phyloP scores from a whole-genome alignment of 2,329 filamentous ascomycete genomes.

The Zymoseptoria ardabiliae region DNA sequence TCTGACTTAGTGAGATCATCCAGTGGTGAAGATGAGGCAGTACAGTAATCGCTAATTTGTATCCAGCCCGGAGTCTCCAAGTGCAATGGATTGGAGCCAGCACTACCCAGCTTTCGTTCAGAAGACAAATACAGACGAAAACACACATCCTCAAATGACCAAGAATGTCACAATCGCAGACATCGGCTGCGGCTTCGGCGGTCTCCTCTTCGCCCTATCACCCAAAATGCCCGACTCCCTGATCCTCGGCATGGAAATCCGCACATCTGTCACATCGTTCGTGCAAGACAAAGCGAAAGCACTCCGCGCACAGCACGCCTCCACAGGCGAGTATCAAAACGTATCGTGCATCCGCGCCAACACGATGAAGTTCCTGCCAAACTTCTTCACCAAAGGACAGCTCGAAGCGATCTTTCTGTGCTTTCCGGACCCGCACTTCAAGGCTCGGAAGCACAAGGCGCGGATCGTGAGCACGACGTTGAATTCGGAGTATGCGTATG shows the following conservation, averaged over 20 bases:
- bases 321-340: conserved; percentile 62
- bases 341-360: conserved; percentile 84
- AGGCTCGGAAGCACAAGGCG: conserved; percentile 93
- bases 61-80: conserved; percentile 69
- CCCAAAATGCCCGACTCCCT: conserved; percentile 74
- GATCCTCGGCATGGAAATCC: conserved; percentile 87
- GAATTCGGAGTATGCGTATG: conserved; percentile 89
- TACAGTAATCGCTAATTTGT: no score
- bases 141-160: conserved; percentile 32
- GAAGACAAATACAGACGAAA: conserved; percentile 2
- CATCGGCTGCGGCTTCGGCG: conserved; percentile 95
- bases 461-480: conserved; percentile 84
- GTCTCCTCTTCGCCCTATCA: conserved; percentile 76
- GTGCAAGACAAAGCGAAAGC: conserved; percentile 82
- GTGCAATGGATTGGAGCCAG: conserved; percentile 82
- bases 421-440: conserved; percentile 98
- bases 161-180: conserved; percentile 86
- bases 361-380: conserved; percentile 99
- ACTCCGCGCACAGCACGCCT: conserved; percentile 54
- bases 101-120: conserved; percentile 67
- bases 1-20: conserved; percentile 67
- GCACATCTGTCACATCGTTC: conserved; percentile 80
- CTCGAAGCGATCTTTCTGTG: conserved; percentile 92
- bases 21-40: neutral
- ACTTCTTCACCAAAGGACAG: conserved; percentile 80